These are phyloP conservation scores for Trichoderma erinaceum DNA, from an alignment of 495 filamentous ascomycete genomes.

Conservation along the genomic window DNA sequence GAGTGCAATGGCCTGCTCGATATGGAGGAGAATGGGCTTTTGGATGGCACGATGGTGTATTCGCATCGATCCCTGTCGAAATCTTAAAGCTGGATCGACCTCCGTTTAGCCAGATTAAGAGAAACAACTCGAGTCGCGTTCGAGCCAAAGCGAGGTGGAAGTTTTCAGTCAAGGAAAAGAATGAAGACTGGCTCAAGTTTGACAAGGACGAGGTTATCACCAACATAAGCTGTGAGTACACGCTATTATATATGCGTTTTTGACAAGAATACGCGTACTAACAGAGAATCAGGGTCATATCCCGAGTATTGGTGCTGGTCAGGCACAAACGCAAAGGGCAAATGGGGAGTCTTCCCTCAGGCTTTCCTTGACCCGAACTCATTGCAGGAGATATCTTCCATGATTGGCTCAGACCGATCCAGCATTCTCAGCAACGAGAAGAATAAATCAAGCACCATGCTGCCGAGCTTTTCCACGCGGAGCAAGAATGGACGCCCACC, in stretches of 20 bases:
- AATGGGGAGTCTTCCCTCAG: constrained; percentile 43
- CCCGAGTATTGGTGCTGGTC: constrained; percentile 47
- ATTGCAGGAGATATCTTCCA: constrained; percentile 21
- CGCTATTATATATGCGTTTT: background rate
- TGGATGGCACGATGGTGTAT: constrained; percentile 41
- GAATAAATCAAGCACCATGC: constrained; percentile 21
- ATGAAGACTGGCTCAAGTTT: constrained; percentile 40
- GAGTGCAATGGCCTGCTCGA: constrained; percentile 38
- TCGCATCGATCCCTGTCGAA: constrained; percentile 38
- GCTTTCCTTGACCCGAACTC: constrained; percentile 33
- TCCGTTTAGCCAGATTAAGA: constrained; percentile 29
- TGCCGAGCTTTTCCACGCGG: constrained; percentile 29
- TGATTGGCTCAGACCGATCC: constrained; percentile 22
- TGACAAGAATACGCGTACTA: background rate
- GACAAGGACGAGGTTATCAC: constrained; percentile 42
- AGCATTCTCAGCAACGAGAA: constrained; percentile 31
- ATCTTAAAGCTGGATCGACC: constrained; percentile 35
- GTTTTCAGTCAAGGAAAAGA: constrained; percentile 37
- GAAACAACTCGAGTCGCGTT: constrained; percentile 31
- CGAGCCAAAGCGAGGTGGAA: constrained; percentile 41
- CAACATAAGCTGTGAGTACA: constrained; percentile 40
- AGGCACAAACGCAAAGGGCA: constrained; percentile 37
- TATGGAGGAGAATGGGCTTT: constrained; percentile 44
- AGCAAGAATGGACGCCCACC: constrained; percentile 20
- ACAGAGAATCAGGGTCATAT: constrained; percentile 23